A percentile compares a stretch with the other conserved stretches of the same genome.
These are phyloP conservation scores for Stylonectria norvegica DNA, from an alignment of 2,329 filamentous ascomycete species.

Conservation along the genomic window DNA sequence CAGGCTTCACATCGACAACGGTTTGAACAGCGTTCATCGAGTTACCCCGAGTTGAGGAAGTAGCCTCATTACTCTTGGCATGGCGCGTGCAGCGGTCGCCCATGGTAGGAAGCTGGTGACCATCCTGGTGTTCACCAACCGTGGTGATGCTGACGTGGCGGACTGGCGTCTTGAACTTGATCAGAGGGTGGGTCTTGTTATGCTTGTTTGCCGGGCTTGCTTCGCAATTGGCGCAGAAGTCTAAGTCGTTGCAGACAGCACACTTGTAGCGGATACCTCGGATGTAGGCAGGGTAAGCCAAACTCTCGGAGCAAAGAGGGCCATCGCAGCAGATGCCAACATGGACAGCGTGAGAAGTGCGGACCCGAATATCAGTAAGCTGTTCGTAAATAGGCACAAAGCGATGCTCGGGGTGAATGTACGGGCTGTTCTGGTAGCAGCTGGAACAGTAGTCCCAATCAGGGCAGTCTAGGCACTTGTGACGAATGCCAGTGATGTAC, in stretches of 20 bases:
- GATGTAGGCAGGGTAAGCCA: conserved; percentile 66
- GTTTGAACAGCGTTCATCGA: conserved; percentile 61
- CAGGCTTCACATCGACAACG: conserved; percentile 67
- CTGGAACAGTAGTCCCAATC: conserved; percentile 93
- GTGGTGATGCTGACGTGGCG: conserved; percentile 85
- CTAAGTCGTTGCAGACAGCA: conserved; percentile 87
- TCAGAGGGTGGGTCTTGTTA: conserved; percentile 93
- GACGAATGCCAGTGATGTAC: conserved; percentile 80
- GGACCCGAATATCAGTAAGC: conserved; percentile 36
- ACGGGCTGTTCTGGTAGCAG: conserved; percentile 65
- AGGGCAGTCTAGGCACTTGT: conserved; percentile 96
- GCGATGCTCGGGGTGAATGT: conserved; percentile 77
- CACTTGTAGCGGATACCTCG: conserved; percentile 92
- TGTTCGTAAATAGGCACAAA: conserved; percentile 86
- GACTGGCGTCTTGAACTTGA: conserved; percentile 94
- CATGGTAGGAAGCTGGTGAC: conserved; percentile 63
- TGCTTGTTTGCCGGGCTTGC: conserved; percentile 79
- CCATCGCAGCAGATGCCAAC: conserved; percentile 92
- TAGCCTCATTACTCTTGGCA: conserved; percentile 48
- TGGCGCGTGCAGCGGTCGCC: conserved; percentile 56
- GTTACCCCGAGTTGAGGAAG: conserved; percentile 44
- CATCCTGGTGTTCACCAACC: conserved; percentile 69
- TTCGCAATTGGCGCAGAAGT: conserved; percentile 94
- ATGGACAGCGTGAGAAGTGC: conserved; percentile 52
- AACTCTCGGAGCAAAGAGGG: conserved; percentile 68